These are phyloP conservation scores for Cymbopogon citratus DNA, from an alignment of 176 grass and related monocot genomes.

Conservation along the genomic window DNA sequence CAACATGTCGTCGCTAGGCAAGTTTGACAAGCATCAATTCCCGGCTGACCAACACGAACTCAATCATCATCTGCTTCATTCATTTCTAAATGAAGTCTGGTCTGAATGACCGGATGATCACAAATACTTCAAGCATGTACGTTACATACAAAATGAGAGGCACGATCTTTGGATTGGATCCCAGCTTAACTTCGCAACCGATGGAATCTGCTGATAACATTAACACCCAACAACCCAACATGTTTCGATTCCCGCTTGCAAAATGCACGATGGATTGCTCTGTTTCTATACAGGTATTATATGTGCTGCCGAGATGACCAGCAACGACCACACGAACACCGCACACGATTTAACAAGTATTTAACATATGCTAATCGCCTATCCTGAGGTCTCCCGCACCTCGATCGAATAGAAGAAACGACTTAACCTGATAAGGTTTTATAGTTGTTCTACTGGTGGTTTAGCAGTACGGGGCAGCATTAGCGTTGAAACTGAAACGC, in stretches of 20 bases:
- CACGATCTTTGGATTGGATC: background rate
- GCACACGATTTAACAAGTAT: background rate
- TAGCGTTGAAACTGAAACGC: background rate
- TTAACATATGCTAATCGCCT: background rate
- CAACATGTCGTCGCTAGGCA: background rate
- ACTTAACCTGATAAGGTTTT: background rate
- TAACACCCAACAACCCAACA: background rate
- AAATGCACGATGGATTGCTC: background rate
- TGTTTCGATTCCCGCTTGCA: background rate
- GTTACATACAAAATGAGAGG: background rate
- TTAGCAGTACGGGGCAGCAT: background rate
- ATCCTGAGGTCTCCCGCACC: background rate
- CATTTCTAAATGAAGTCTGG: too few relatives aligned
- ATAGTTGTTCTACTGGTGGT: background rate
- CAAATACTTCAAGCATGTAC: background rate
- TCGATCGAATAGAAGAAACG: background rate
- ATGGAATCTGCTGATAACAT: background rate
- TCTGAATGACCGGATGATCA: background rate
- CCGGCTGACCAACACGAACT: background rate
- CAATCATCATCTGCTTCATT: background rate
- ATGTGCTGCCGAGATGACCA: background rate
- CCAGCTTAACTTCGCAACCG: background rate
- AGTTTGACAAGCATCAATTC: constrained; percentile 31
- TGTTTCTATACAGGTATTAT: background rate
- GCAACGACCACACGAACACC: background rate